These are phyloP conservation scores for Globisporangium viniferum DNA, from an alignment of 352 stramenopile genomes.

Conservation along the genomic window DNA sequence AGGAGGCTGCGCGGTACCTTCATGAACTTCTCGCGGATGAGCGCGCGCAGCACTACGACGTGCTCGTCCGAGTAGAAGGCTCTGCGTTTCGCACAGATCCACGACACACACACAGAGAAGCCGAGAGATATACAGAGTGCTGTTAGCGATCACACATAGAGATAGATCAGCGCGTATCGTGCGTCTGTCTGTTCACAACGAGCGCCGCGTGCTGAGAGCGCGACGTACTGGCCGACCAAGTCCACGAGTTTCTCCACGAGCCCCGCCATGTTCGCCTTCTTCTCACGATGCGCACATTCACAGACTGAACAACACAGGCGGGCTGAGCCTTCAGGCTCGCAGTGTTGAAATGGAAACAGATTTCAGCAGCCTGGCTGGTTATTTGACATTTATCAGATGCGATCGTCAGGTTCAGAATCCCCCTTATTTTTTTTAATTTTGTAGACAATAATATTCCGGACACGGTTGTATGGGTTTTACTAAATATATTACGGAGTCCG, in stretches of 20 bases:
- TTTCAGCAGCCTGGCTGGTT: not conserved
- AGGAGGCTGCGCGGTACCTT: slow-evolving; percentile 41
- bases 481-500: too few relatives aligned
- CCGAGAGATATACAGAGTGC: not conserved
- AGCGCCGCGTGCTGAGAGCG: not conserved
- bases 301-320: not conserved
- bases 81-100: slow-evolving; percentile 23
- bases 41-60: slow-evolving; percentile 78
- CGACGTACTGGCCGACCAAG: slow-evolving; percentile 64
- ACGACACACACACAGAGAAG: not conserved
- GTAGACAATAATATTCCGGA: too few relatives aligned
- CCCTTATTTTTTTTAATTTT: too few relatives aligned
- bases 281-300: not conserved
- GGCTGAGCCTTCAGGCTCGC: too few relatives aligned
- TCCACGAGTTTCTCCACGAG: slow-evolving; percentile 88
- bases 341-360: not conserved
- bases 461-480: too few relatives aligned
- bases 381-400: too few relatives aligned
- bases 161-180: not conserved
- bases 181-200: not conserved
- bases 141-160: not conserved
- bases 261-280: slow-evolving; percentile 48
- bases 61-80: slow-evolving; percentile 89
- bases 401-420: too few relatives aligned
- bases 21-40: slow-evolving; percentile 87